Evolutionary conservation across 78 protist genomes (phyloP), one percentile per base, ranked within the genome.

Genomic region (Dictyostelium firmibasis): DNA sequence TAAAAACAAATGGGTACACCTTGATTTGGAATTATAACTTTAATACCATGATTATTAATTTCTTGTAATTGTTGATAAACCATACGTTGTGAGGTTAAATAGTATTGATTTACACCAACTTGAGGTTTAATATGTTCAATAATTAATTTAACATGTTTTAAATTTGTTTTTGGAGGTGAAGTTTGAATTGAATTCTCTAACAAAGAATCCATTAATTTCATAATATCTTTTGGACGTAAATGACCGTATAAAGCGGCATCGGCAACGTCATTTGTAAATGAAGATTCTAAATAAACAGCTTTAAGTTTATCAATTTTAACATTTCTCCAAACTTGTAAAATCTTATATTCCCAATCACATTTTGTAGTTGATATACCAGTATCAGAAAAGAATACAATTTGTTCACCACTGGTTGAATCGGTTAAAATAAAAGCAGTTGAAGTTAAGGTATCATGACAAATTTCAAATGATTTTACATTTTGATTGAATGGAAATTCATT

Each of bases 301-400:
- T 25, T 47, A 29, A 86, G 57, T 38, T 86, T 86, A 25, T 86
- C 92, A 27, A 86, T 86, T 16, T 76, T 44, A 13, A 86, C 11
- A 31, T 74, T 47, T 57, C 62, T 50, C 92, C 92, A 86, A 6
- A 86, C 84, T 35, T 47, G 38, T 23, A 31, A 36, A 13, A 86
- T 86, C 27, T 64, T 74, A 72, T 9, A 36, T 57, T 74, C 50
- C 83, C 84, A 86, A 36, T 86, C 92, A 76, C 92, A 86, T 11
- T 7, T 76, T 7, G 74, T 44, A 23, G 74, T 53, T 53, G 83
- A 38, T 3, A 86, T 27, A 86, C 92, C 92, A 35, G 92, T 86
- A 29, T 86, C 92, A 2, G 92, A 86, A 50, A 86, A 86, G 70
- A 86, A 86, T 2, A 60, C 83, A 25, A 86, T 57, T 86, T 86